Evolutionary conservation across 2,329 filamentous ascomycete species (phyloP), one percentile per base, ranked within the genome.

Genomic region (Alternaria rosae): DNA sequence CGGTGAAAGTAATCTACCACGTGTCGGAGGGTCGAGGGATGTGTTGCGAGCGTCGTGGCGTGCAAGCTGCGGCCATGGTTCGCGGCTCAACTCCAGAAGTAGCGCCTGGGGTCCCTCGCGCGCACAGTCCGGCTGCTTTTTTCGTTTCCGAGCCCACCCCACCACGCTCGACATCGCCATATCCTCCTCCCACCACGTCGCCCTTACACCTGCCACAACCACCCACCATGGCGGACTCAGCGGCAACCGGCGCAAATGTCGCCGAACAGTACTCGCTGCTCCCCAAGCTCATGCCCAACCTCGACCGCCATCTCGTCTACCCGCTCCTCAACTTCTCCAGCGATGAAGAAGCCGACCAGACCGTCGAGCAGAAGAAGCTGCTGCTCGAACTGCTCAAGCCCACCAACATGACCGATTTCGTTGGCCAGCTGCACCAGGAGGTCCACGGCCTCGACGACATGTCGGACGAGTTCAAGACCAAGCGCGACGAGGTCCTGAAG

Each of bases 371-470:
- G 74, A 90, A 91, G 67, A 88, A 91, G 78, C 89, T 93, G 74
- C 97, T 97, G 82, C 97, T 94, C 81, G 91, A 94, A 83, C 89
- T 99, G 61, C 89, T 99, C 72, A 94, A 97, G 85, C 90, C 93
- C 81, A 98, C 95, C 76, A 97, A 98, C 86, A 99, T 99, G 95
- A 95, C 91, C 76, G 95, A 99, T 82, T 99, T 97, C 80, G 92
- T 98, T 57, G 94, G 94, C 77, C 92, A 91, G 76, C 85, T 99
- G 70, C 93, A 97, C 86, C 91, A 92, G 79, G 92, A 97, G 77
- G 88, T 99, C 70, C 89, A 98, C 84, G 87, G 90, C 73, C 88
- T 93, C 68, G 86, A 91, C 63, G 87, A 92, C 65, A 84, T 91
- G 57, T 94, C 95, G 53, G 87, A 91, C 67, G 93, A 97, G 82